phyloP scores from a whole-genome alignment of 1,284 basidiomycete genomes.

The Malassezia slooffiae region DNA sequence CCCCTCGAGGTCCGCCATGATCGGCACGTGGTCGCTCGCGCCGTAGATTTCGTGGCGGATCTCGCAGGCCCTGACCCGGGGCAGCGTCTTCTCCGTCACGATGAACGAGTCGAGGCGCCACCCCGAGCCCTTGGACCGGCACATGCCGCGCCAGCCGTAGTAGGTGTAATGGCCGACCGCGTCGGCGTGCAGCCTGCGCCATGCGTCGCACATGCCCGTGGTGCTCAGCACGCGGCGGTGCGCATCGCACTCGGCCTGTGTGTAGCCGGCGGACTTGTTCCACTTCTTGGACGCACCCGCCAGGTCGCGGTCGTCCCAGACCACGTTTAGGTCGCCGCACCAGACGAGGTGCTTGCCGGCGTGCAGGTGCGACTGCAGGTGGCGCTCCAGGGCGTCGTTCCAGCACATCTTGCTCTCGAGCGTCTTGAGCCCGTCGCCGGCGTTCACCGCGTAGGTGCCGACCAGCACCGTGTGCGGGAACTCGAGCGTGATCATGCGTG shows the following conservation, averaged over 20 bases:
- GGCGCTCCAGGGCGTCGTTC: constrained; percentile 49
- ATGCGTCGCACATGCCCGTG: constrained; percentile 46
- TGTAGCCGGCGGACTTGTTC: constrained; percentile 47
- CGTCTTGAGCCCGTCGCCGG: constrained; percentile 61
- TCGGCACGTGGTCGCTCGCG: constrained; percentile 64
- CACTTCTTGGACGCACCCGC: constrained; percentile 48
- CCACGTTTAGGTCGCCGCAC: constrained; percentile 79
- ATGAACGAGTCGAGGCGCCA: constrained; percentile 70
- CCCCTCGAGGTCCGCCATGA: constrained; percentile 39
- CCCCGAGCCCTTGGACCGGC: constrained; percentile 66
- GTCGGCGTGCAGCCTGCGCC: constrained; percentile 65
- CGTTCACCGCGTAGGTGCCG: constrained; percentile 79
- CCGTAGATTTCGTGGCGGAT: constrained; percentile 73
- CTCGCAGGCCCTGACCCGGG: constrained; percentile 62
- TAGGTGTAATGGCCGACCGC: constrained; percentile 61
- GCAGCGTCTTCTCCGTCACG: constrained; percentile 54
- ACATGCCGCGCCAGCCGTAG: constrained; percentile 72
- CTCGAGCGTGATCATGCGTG: constrained; percentile 58
- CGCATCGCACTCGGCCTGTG: constrained; percentile 54
- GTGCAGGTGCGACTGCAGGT: constrained; percentile 61
- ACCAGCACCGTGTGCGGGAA: constrained; percentile 62
- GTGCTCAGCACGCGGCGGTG: constrained; percentile 44
- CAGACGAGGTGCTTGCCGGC: constrained; percentile 69
- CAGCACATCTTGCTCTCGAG: constrained; percentile 30
- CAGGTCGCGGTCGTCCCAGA: constrained; percentile 50